Conservation (phyloP, 495 filamentous ascomycete species). For the Parmelia sp. region DNA sequence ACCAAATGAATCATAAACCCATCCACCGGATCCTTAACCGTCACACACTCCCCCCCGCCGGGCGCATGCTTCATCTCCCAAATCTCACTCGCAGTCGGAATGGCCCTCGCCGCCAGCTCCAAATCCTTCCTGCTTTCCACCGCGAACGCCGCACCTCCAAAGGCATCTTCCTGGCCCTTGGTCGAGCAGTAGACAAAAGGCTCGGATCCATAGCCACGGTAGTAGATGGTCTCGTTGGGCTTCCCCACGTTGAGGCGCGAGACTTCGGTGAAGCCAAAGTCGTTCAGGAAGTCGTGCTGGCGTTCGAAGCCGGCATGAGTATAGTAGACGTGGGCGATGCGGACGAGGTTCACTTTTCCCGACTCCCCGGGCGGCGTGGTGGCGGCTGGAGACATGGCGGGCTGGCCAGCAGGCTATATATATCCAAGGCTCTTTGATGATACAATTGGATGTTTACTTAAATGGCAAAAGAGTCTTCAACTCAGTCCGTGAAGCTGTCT, state of each 20-base stretch:
- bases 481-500: neutral
- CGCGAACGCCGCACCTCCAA: constrained; percentile 47
- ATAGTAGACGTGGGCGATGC: constrained; percentile 53
- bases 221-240: constrained; percentile 48
- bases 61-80: constrained; percentile 30
- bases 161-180: constrained; percentile 44
- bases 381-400: neutral
- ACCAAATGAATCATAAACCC: constrained; percentile 35
- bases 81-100: constrained; percentile 29
- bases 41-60: constrained; percentile 33
- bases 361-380: neutral
- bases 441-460: neutral
- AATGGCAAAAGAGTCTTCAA: neutral
- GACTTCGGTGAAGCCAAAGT: constrained; percentile 52
- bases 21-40: constrained; percentile 33
- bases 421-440: neutral
- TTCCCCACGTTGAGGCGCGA: constrained; percentile 24
- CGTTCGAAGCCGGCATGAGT: constrained; percentile 45
- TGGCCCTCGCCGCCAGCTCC: constrained; percentile 24
- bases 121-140: constrained; percentile 55
- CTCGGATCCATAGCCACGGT: constrained; percentile 54
- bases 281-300: constrained; percentile 44
- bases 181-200: constrained; percentile 50
- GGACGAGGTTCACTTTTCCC: constrained; percentile 45
- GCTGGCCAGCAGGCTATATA: neutral